Evolutionary conservation across 176 grass and related monocot genomes (phyloP).

Genomic region (Pontederia crassipes): DNA sequence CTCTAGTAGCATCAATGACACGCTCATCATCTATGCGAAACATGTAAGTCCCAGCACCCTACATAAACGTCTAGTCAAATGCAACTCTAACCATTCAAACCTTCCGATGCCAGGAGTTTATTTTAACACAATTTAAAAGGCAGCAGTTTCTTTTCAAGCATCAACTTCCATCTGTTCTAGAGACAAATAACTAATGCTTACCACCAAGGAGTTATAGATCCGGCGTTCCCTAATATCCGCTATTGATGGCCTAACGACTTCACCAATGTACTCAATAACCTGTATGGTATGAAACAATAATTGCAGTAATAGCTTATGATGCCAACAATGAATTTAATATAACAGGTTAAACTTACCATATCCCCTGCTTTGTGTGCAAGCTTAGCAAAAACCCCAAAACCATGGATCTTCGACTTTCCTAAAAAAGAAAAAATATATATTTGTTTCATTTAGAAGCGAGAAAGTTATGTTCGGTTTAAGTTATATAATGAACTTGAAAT

Average conservation of each 20-base stretch:
- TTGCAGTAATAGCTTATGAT: too few species aligned
- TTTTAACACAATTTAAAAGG: too few species aligned
- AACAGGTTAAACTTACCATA: slow-evolving; percentile 40
- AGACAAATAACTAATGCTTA: slow-evolving; percentile 7
- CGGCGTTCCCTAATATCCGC: slow-evolving; percentile 78
- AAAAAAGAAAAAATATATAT: not conserved
- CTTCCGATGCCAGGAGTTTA: too few species aligned
- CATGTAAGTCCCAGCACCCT: slow-evolving; percentile 99
- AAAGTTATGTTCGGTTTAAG: too few species aligned
- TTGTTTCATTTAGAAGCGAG: too few species aligned
- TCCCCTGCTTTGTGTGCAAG: slow-evolving; percentile 89
- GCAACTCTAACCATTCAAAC: too few species aligned
- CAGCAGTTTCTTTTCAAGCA: too few species aligned
- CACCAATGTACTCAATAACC: slow-evolving; percentile 96
- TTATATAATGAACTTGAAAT: too few species aligned
- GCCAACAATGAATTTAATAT: too few species aligned
- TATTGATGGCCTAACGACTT: slow-evolving; percentile 88
- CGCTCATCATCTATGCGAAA: slow-evolving; percentile 97
- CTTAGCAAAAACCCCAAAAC: slow-evolving; percentile 95
- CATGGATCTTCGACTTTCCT: slow-evolving; percentile 99
- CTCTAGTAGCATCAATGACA: slow-evolving; percentile 86
- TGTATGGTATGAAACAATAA: slow-evolving; percentile 8
- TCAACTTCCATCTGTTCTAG: too few species aligned
- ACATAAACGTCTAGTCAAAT: not conserved
- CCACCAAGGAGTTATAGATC: slow-evolving; percentile 91